A percentile compares a stretch with the other conserved stretches of the same genome.
Conservation (phyloP, 202 grass and related monocot genomes). For the Zizania palustris region DNA sequence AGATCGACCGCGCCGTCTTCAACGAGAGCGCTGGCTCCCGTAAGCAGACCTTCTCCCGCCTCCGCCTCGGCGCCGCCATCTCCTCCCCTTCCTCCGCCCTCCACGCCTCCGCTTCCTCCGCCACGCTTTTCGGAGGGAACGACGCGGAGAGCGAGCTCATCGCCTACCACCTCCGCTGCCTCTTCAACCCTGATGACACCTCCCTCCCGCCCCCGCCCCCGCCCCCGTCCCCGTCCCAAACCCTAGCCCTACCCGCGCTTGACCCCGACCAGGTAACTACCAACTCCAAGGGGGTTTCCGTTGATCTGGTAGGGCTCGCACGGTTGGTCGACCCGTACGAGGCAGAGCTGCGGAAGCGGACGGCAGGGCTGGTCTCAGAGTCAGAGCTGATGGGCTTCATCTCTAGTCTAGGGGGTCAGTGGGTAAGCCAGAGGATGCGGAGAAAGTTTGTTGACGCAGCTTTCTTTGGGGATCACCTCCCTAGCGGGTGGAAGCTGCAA, state of each 20-base stretch:
- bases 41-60: constrained; percentile 95
- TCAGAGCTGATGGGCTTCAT: constrained; percentile 71
- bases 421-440: constrained; percentile 53
- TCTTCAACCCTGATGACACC: constrained; percentile 56
- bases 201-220: constrained; percentile 18
- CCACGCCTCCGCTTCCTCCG: no score
- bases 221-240: constrained; percentile 47
- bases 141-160: constrained; percentile 51
- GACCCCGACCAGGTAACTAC: constrained; percentile 64
- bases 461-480: constrained; percentile 84
- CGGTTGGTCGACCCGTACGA: constrained; percentile 55
- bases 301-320: constrained; percentile 69
- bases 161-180: constrained; percentile 57
- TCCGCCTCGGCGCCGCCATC: constrained; percentile 53
- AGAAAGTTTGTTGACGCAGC: constrained; percentile 78
- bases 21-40: constrained; percentile 97
- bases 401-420: constrained; percentile 64
- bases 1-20: constrained; percentile 89
- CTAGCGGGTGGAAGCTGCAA: constrained; percentile 76
- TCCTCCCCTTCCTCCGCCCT: constrained; percentile 13
- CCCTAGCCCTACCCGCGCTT: constrained; percentile 54
- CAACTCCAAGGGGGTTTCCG: constrained; percentile 62
- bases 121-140: constrained; percentile 16
- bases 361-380: constrained; percentile 53
- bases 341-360: constrained; percentile 62